Evolutionary conservation across 768 basidiomycete species (phyloP).

Genomic region (Suillus fuscotomentosus): DNA sequence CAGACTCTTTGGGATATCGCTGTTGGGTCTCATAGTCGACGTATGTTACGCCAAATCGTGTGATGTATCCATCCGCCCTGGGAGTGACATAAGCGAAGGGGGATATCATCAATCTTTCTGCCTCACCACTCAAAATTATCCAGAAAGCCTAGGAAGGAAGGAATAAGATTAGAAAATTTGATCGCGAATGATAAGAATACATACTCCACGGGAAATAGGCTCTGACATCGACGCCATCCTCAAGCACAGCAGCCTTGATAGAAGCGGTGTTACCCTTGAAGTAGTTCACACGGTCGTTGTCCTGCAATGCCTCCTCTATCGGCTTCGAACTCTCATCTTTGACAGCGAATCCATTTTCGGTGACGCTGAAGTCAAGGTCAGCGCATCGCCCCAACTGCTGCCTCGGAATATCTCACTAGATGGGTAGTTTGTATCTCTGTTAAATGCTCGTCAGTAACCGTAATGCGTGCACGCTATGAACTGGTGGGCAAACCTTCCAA

Average conservation of each 20-base stretch:
- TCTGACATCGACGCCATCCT: constrained; percentile 62
- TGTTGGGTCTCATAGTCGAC: constrained; percentile 70
- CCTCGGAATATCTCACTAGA: constrained; percentile 41
- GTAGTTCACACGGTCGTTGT: constrained; percentile 65
- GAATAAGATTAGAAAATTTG: not conserved
- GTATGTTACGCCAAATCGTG: constrained; percentile 70
- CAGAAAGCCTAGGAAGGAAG: constrained; percentile 45
- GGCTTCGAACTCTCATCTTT: constrained; percentile 59
- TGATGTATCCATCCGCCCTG: constrained; percentile 64
- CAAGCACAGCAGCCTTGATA: constrained; percentile 53
- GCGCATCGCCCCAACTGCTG: not conserved
- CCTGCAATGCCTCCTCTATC: constrained; percentile 51
- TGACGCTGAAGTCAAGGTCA: constrained; percentile 43
- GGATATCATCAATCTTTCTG: not conserved
- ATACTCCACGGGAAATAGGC: constrained; percentile 71
- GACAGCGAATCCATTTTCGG: constrained; percentile 72
- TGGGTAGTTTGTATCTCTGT: constrained; percentile 49
- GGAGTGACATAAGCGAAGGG: not conserved
- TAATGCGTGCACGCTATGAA: not conserved
- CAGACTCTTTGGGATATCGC: constrained; percentile 63
- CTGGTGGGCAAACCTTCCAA: constrained; percentile 48
- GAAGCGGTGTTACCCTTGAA: constrained; percentile 58
- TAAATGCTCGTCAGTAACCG: constrained; percentile 5
- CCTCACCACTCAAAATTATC: constrained; percentile 69
- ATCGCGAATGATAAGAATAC: constrained; percentile 19